Conservation (phyloP, 768 basidiomycete species). For the Heimioporus sp. region DNA sequence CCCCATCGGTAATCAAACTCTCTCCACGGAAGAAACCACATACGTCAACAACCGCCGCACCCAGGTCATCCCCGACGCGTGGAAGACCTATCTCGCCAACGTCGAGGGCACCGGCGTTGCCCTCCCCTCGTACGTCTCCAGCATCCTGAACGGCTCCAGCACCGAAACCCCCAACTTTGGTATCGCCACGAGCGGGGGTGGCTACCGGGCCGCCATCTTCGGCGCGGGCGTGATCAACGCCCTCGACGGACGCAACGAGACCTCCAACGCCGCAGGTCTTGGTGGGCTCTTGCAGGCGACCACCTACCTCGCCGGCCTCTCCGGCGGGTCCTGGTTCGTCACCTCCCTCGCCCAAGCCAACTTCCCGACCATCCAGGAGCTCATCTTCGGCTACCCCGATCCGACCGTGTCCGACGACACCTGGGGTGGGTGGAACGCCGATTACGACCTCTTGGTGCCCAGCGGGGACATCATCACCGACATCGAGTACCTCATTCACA, state of each 20-base stretch:
- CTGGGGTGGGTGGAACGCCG: conserved; percentile 36
- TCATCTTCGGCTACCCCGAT: conserved; percentile 32
- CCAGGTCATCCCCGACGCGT: conserved; percentile 38
- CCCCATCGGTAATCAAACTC: conserved; percentile 26
- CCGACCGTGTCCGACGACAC: conserved; percentile 13
- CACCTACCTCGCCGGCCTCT: conserved; percentile 52
- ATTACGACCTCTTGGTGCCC: conserved; percentile 19
- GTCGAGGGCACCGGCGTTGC: conserved; percentile 29
- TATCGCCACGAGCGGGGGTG: conserved; percentile 56
- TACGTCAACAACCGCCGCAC: conserved; percentile 37
- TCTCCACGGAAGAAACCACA: conserved; percentile 33
- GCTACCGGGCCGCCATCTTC: conserved; percentile 53
- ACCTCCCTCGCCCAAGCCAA: conserved; percentile 42
- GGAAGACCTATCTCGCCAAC: conserved; percentile 38
- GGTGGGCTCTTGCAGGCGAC: conserved; percentile 55
- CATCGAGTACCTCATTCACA: conserved; percentile 10
- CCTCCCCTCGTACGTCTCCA: conserved; percentile 35
- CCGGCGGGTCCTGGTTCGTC: conserved; percentile 41
- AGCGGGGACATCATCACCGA: conserved; percentile 16
- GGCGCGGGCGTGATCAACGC: conserved; percentile 51
- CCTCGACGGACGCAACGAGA: conserved; percentile 47
- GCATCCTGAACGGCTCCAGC: conserved; percentile 25
- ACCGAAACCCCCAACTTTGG: conserved; percentile 37
- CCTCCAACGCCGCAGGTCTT: conserved; percentile 39
- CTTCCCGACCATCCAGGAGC: conserved; percentile 39